Base-by-base conservation (phyloP, 257 asterid genomes). In the Parsonsia alboflavescens region DNA sequence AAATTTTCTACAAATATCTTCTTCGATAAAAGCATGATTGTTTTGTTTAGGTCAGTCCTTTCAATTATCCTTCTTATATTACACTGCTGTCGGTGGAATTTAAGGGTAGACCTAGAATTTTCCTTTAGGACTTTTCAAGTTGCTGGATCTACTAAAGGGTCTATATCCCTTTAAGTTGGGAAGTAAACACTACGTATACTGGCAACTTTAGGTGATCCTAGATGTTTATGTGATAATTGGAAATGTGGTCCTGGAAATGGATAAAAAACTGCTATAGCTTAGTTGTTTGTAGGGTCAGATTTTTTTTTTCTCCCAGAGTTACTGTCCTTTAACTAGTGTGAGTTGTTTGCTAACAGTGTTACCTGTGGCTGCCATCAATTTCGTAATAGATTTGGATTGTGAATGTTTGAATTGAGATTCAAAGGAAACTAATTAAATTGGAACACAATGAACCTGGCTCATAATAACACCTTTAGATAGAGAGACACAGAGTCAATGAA, bases 281-380 rank as follows among this genome's bases (percentile, higher is more conserved):
- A 45, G 62, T 44, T 64, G 63, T 75, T 62, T 70, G 79, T 80
- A 19, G 66, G 75, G 76, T 63, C 67, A 53, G 63, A 45, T 69
- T 71, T 64, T n/a, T 28, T n/a, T 19, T 4, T 45, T 0, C 1
- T 12, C 10, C 10, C 9, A 13, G 16, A 24, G 64, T 44, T 41
- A 5, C 15, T 54, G 6, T 33, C 28, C 28, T 46, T 46, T 10
- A 46, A 46, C 21, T 53, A 0, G 8, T 19, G 24, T 52, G 10
- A 46, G 64, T 22, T 36, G 0, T 0, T 41, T 6, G 68, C 5
- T 39, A 39, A 10, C 75, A 10, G 24, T 33, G 10, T 21, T 52
- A 26, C 22, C 50, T 15, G n/a, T 24, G 57, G 67, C 41, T 12
- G 41, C 68, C 68, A 57, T 41, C 6, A 2, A 56, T 41, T 0